Percentiles rank a stretch among this genome's conserved stretches.
phyloP scores from a whole-genome alignment of 139 green algal species.

The Coelastrella sp. region DNA sequence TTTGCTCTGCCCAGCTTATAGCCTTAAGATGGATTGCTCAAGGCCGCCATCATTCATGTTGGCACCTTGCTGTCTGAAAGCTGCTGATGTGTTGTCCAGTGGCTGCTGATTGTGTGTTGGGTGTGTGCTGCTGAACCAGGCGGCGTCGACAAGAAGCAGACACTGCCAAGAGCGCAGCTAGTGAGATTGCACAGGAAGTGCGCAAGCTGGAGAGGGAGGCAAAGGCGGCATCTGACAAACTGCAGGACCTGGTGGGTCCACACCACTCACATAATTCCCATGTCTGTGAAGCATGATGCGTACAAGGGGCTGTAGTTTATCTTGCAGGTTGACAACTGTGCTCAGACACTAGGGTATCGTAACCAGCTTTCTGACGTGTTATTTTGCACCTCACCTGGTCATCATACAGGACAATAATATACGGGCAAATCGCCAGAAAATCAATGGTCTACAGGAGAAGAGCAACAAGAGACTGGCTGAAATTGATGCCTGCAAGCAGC shows the following conservation, averaged over 20 bases:
- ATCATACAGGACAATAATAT: background rate
- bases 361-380: no score
- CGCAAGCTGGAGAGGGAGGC: background rate
- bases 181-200: background rate
- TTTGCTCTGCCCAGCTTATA: no score
- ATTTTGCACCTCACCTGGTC: no score
- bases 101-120: no score
- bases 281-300: background rate
- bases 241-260: background rate
- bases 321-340: no score
- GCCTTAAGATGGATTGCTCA: no score
- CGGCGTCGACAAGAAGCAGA: conserved; percentile 19
- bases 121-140: background rate
- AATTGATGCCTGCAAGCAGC: background rate
- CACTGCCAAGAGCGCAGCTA: background rate
- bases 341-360: no score
- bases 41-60: no score
- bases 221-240: background rate
- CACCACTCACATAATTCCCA: background rate
- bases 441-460: conserved; percentile 44
- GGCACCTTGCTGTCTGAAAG: no score
- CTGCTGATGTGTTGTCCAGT: no score
- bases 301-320: background rate
- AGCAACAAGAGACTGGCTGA: conserved; percentile 47
- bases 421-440: background rate